Evolutionary conservation across 2,329 filamentous ascomycete species (phyloP).

Genomic region (Alternaria sp.): DNA sequence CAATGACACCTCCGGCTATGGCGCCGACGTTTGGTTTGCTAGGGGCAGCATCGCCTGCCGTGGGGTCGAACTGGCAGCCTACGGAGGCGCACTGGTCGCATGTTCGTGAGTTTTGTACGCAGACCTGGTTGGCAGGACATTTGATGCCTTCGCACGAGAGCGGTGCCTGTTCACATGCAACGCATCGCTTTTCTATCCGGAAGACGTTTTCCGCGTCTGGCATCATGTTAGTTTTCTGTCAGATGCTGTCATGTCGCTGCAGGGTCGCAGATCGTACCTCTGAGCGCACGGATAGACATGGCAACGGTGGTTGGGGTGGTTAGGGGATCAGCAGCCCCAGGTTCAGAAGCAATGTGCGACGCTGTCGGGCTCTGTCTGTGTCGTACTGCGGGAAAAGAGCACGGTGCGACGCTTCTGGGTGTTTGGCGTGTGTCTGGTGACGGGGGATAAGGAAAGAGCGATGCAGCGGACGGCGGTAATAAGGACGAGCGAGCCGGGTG

Average conservation of each 20-base stretch:
- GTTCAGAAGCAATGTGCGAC: slow-evolving; percentile 17
- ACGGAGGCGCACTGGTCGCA: slow-evolving; percentile 68
- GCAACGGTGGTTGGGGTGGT: slow-evolving; percentile 17
- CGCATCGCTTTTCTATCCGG: slow-evolving; percentile 66
- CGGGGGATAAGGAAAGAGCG: slow-evolving; percentile 21
- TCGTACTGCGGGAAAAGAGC: neutral
- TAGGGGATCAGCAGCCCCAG: slow-evolving; percentile 24
- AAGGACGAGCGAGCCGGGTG: neutral
- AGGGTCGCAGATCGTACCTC: slow-evolving; percentile 18
- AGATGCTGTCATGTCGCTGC: neutral
- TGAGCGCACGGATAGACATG: slow-evolving; percentile 30
- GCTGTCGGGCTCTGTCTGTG: slow-evolving; percentile 3
- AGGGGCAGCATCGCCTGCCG: slow-evolving; percentile 36
- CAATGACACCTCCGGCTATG: slow-evolving; percentile 91
- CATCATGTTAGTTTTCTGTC: slow-evolving; percentile 18
- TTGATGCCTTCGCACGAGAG: slow-evolving; percentile 64
- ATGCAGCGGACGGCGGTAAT: slow-evolving; percentile 14
- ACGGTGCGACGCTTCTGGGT: slow-evolving; percentile 8
- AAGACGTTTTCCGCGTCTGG: slow-evolving; percentile 49
- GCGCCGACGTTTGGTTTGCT: slow-evolving; percentile 73
- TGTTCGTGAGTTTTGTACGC: slow-evolving; percentile 65
- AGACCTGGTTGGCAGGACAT: slow-evolving; percentile 65
- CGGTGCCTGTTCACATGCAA: slow-evolving; percentile 58
- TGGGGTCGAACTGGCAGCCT: slow-evolving; percentile 58
- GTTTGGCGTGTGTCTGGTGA: slow-evolving; percentile 12